Evolutionary conservation across 352 stramenopile species (phyloP), one percentile per base, ranked within the genome.

Genomic region (Achlya hypogyna): DNA sequence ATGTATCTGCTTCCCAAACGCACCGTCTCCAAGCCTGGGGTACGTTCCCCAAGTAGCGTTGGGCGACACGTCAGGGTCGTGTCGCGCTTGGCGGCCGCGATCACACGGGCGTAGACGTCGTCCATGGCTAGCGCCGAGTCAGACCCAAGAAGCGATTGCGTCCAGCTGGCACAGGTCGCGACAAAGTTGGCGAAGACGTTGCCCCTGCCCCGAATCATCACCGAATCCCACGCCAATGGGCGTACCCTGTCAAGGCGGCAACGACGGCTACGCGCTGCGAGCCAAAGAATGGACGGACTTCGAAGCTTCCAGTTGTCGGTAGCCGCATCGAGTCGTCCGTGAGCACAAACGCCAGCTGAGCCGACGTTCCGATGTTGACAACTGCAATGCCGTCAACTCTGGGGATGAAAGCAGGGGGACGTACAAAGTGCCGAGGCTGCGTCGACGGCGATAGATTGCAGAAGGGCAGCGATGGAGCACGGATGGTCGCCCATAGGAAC

Each of bases 341-440:
- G 51, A 91, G 56, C 22, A 93, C 64, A 73, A 91, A 81, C 16
- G 81, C 81, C 47, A 93, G 71, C 51, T 93, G 85, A 27, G 82
- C 85, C 20, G 85, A 93, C 16, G 85, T 93, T 18, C 85, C 85
- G 27, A 93, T 81, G 67, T 91, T 93, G 20, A 93, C 74, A 69
- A 91, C 85, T 91, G 59, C 28, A 59, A 35, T 8, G 20, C 0
- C 10, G 45, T 5, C 64, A 34, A 6, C 2, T 34, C 25, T 43
- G n/a, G 4, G 2, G 42, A 38, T 4, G 32, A 49, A 47, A 27
- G 22, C 5, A 69, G n/a, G 25, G 27, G 27, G 42, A 75, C 75
- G 31, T 78, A 87, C 79, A 62, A 16, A 56, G 31, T 31, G 79
- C 81, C 54, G 79, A 51, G 31, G 72, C 84, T 40, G 72, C 38